Conservation (phyloP, 345 rosid genomes). For the Pseudoturritis turrita region DNA sequence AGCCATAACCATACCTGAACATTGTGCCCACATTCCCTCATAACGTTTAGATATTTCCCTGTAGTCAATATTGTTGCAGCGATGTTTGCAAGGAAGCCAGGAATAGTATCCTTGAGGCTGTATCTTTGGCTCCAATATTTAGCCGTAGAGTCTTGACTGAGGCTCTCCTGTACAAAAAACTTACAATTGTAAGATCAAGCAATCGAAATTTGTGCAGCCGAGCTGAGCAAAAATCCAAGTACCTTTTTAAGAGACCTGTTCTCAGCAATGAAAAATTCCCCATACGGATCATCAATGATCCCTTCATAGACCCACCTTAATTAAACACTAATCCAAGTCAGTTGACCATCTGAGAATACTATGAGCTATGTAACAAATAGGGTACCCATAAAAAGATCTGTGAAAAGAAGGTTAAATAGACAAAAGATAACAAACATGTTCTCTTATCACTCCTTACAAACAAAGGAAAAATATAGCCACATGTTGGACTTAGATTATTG, state of each 20-base stretch:
- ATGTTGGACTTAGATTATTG: not conserved
- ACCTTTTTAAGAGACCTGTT: conserved; percentile 90
- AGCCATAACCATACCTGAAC: conserved; percentile 59
- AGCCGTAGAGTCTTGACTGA: conserved; percentile 77
- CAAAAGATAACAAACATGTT: conserved; percentile 2
- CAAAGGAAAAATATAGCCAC: not conserved
- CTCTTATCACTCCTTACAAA: conserved; percentile 1
- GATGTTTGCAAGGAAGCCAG: conserved; percentile 91
- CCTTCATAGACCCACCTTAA: conserved; percentile 99
- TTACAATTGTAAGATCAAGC: conserved; percentile 16
- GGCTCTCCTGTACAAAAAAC: conserved; percentile 69
- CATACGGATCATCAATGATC: conserved; percentile 92
- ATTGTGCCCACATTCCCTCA: conserved; percentile 97
- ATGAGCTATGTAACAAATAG: conserved; percentile 4
- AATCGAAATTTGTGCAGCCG: not conserved
- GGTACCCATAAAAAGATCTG: not conserved
- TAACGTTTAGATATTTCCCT: conserved; percentile 91
- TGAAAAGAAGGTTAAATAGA: not conserved
- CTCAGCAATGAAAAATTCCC: conserved; percentile 93
- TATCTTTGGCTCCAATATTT: conserved; percentile 86
- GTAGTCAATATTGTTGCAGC: conserved; percentile 92
- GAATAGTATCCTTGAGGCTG: conserved; percentile 89
- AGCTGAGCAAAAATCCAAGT: conserved; percentile 8
- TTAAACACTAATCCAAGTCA: conserved; percentile 21
- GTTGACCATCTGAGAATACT: conserved; percentile 12